A percentile compares a stretch with the other conserved stretches of the same genome.
Conservation (phyloP, 2,329 filamentous ascomycete species). For the Colletotrichum gigasporum region DNA sequence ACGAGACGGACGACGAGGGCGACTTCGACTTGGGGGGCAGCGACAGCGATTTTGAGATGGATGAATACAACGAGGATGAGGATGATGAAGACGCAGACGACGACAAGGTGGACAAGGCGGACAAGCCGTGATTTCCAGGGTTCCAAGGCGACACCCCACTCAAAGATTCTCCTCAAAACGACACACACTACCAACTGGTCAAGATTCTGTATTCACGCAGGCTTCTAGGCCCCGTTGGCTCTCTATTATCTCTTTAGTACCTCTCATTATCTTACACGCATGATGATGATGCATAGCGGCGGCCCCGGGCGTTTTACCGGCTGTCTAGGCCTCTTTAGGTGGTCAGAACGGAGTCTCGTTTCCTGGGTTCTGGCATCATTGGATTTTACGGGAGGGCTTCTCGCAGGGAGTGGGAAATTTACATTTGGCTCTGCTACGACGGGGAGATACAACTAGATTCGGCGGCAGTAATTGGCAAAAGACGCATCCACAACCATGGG, state of each 20-base stretch:
- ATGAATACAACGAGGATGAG: conserved; percentile 67
- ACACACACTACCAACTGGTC: neutral
- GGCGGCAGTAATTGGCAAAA: neutral
- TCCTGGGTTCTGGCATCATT: conserved; percentile 24
- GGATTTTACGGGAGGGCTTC: conserved; percentile 26
- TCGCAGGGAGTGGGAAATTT: conserved; percentile 2
- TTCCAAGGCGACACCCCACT: neutral
- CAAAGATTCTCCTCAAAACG: too few species aligned
- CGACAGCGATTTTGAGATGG: conserved; percentile 71
- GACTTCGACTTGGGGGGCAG: conserved; percentile 75
- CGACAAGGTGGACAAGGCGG: conserved; percentile 38
- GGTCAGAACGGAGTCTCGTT: conserved; percentile 26
- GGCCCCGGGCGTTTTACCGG: conserved; percentile 32
- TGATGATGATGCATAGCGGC: conserved; percentile 33
- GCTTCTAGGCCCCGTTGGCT: neutral
- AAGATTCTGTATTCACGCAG: neutral
- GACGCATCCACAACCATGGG: neutral
- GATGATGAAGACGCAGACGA: conserved; percentile 68
- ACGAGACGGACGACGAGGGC: conserved; percentile 77
- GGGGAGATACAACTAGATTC: neutral
- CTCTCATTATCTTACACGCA: conserved; percentile 17
- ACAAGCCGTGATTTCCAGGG: conserved; percentile 10
- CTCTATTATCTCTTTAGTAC: neutral
- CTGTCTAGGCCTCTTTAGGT: conserved; percentile 22
- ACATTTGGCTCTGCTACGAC: conserved; percentile 10